Conservation (phyloP, 2,329 filamentous ascomycete genomes). For the Alternaria sp. region DNA sequence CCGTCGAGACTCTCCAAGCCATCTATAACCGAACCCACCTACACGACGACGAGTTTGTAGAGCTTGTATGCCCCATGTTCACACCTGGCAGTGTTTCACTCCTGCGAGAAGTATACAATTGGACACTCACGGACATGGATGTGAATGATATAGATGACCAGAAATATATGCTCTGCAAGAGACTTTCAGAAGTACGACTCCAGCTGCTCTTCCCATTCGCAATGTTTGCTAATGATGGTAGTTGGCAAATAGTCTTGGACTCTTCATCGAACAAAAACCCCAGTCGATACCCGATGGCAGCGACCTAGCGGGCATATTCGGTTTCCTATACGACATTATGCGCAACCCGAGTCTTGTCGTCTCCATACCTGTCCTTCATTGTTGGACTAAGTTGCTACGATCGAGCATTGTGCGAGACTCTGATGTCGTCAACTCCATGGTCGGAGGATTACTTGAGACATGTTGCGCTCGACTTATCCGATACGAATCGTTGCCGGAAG, state of each 20-base stretch:
- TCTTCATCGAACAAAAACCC: slow-evolving; percentile 82
- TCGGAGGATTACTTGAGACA: slow-evolving; percentile 80
- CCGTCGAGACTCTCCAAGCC: slow-evolving; percentile 83
- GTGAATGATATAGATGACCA: slow-evolving; percentile 86
- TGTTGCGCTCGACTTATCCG: slow-evolving; percentile 85
- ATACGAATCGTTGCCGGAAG: slow-evolving; percentile 86
- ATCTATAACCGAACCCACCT: slow-evolving; percentile 79
- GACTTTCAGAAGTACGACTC: slow-evolving; percentile 80
- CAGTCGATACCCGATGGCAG: slow-evolving; percentile 69
- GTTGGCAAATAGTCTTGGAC: slow-evolving; percentile 86
- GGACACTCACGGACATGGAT: slow-evolving; percentile 80
- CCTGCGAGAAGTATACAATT: slow-evolving; percentile 77
- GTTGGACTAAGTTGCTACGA: slow-evolving; percentile 84
- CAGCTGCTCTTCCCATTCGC: slow-evolving; percentile 6
- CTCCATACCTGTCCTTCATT: slow-evolving; percentile 90
- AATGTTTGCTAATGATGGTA: slow-evolving; percentile 50
- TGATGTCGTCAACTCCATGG: slow-evolving; percentile 67
- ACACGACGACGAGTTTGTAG: slow-evolving; percentile 78
- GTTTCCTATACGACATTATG: slow-evolving; percentile 80
- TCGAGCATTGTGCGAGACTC: slow-evolving; percentile 74
- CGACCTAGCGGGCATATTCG: slow-evolving; percentile 78
- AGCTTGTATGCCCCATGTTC: slow-evolving; percentile 82
- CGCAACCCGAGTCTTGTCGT: slow-evolving; percentile 89
- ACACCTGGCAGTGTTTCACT: slow-evolving; percentile 74
- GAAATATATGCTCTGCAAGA: slow-evolving; percentile 92